These are phyloP conservation scores for Pseudognaphalium luteoalbum DNA, from an alignment of 129 eudicot species.

Conservation along the genomic window DNA sequence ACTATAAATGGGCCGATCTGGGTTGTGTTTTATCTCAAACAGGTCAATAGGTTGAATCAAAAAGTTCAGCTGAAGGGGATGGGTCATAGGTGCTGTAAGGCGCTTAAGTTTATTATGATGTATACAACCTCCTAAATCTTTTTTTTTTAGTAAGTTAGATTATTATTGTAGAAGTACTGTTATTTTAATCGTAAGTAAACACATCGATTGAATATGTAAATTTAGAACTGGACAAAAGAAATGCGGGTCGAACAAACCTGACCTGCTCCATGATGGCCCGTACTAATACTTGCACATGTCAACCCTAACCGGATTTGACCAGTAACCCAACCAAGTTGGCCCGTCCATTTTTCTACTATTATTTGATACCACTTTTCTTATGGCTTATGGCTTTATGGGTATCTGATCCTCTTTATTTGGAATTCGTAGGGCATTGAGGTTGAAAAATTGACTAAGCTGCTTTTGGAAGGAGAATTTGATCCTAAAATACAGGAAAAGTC, in stretches of 20 bases:
- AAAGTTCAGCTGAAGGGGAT: background rate
- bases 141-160: background rate
- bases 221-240: background rate
- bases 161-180: background rate
- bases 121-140: background rate
- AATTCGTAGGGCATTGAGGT: slow-evolving; percentile 52
- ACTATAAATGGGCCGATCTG: background rate
- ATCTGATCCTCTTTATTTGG: slow-evolving; percentile 25
- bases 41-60: slow-evolving; percentile 1
- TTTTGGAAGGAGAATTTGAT: slow-evolving; percentile 54
- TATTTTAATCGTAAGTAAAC: background rate
- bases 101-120: background rate
- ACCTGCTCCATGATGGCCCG: background rate
- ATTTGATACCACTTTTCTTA: background rate
- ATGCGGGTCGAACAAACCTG: no score
- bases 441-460: slow-evolving; percentile 59
- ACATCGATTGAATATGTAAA: background rate
- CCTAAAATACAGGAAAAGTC: slow-evolving; percentile 37
- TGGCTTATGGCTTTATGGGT: background rate
- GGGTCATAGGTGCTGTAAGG: background rate
- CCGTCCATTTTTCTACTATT: background rate
- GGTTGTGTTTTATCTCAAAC: background rate
- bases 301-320: background rate
- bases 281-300: background rate
- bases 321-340: background rate